Evolutionary conservation across 768 basidiomycete species (phyloP).

Genomic region (Mycena sanguinolenta): DNA sequence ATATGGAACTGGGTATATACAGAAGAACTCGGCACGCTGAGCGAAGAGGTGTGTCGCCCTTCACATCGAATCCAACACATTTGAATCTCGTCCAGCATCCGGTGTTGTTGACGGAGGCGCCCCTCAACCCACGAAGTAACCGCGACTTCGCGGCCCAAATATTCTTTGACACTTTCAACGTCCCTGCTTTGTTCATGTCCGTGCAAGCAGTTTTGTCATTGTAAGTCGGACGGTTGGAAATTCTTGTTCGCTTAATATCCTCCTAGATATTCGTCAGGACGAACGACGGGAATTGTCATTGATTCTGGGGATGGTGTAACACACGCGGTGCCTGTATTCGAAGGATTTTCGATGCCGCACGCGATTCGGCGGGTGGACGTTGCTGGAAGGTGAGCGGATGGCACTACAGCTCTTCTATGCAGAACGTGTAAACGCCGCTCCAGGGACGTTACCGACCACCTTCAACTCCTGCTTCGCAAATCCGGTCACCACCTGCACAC

Average conservation of each 20-base stretch:
- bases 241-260: conserved; percentile 9
- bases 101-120: conserved; percentile 96
- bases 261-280: conserved; percentile 93
- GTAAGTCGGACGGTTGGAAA: conserved; percentile 56
- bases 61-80: not conserved
- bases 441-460: conserved; percentile 97
- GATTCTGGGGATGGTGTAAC: conserved; percentile 99
- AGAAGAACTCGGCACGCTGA: conserved; percentile 94
- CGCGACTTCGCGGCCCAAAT: conserved; percentile 98
- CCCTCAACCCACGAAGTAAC: conserved; percentile 95
- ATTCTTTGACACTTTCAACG: conserved; percentile 99
- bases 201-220: conserved; percentile 97
- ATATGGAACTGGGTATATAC: conserved; percentile 99
- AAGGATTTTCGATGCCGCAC: conserved; percentile 99
- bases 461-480: conserved; percentile 94
- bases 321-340: conserved; percentile 98
- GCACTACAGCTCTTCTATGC: not conserved
- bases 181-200: conserved; percentile 95
- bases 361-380: conserved; percentile 97
- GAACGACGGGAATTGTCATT: conserved; percentile 98
- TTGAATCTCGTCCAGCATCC: conserved; percentile 77
- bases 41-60: conserved; percentile 85
- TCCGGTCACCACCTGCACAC: conserved; percentile 96
- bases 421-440: conserved; percentile 3
- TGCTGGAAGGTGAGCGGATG: conserved; percentile 81